Evolutionary conservation across 805 yeast species (phyloP), one percentile per base, ranked within the genome.

Genomic region (Wickerhamiella dianesei): DNA sequence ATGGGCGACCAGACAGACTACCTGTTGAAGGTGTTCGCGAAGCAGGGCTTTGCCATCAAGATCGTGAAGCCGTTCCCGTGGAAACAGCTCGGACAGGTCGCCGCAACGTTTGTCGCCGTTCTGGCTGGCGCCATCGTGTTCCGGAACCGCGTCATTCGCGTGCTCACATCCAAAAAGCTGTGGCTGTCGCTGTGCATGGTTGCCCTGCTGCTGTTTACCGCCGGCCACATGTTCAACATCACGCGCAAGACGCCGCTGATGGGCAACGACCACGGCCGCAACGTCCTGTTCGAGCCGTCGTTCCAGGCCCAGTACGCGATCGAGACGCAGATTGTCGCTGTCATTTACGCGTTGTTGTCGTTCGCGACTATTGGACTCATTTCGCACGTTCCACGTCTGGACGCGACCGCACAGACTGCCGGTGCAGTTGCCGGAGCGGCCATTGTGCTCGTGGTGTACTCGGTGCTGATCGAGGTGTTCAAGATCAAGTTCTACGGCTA

Each of bases 201-300:
- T 48, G 56, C 74, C 17, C 73, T 84, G 35, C 67, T 88, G 50
- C 66, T 87, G 55, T 83, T 88, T 70, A 77, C 75, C 43, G 71
- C 89, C 5, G 98, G 98, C 16, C 82, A 87, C 66, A 92, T 92
- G 98, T 92, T 78, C 73, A 88, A 86, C 63, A 74, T 76, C 54
- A 92, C 92, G 52, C 77, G 96, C 63, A 74, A 74, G 36, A 72
- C 80, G 4, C 87, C 72, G 25, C 67, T 71, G 51, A 68, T 74
- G 35, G 74, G 74, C 29, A 62, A 64, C 40, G 62, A 64, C 40
- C 55, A 62, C 40, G 75, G 75, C 43, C 60, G 59, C 21, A 61
- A 68, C 21, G 73, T 65, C 41, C 83, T 80, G 59, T 69, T 80
- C 39, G 72, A 72, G 53, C 68, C 70, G 3, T 86, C 86, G 35